Conservation (phyloP, 352 stramenopile genomes). For the Elongisporangium undulatum region DNA sequence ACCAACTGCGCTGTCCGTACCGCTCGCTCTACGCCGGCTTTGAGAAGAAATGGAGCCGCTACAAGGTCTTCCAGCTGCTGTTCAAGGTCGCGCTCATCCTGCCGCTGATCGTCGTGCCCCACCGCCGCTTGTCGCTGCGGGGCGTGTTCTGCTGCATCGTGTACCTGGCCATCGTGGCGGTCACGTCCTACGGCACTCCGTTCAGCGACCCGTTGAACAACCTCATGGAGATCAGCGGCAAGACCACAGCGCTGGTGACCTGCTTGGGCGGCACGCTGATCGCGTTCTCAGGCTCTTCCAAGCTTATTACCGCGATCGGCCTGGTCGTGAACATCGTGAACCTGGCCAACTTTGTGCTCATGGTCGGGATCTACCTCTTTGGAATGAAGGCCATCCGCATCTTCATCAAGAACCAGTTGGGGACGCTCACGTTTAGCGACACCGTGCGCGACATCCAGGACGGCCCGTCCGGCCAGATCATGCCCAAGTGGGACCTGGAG, state of each 20-base stretch:
- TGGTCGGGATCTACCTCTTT: conserved; percentile 30
- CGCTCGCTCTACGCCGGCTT: conserved; percentile 46
- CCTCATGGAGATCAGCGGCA: conserved; percentile 41
- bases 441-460: conserved; percentile 30
- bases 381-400: conserved; percentile 24
- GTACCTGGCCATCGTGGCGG: conserved; percentile 19
- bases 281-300: conserved; percentile 11
- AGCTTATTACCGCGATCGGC: conserved; percentile 18
- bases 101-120: conserved; percentile 19
- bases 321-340: conserved; percentile 39
- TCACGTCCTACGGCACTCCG: conserved; percentile 35
- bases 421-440: conserved; percentile 43
- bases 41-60: conserved; percentile 42
- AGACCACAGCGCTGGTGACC: conserved; percentile 27
- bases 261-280: conserved; percentile 24
- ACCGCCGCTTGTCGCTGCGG: conserved; percentile 9
- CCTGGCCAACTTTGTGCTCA: conserved; percentile 31
- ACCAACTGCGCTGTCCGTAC: conserved; percentile 41
- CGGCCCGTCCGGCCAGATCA: conserved; percentile 15
- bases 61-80: conserved; percentile 42
- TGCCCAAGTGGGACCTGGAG: conserved; percentile 33
- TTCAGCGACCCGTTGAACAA: conserved; percentile 48
- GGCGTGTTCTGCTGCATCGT: conserved; percentile 17
- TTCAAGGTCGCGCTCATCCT: conserved; percentile 38
- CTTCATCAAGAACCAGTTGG: conserved; percentile 32